Evolutionary conservation across 495 filamentous ascomycete genomes (phyloP).

Genomic region (Ascodesmis nigricans): DNA sequence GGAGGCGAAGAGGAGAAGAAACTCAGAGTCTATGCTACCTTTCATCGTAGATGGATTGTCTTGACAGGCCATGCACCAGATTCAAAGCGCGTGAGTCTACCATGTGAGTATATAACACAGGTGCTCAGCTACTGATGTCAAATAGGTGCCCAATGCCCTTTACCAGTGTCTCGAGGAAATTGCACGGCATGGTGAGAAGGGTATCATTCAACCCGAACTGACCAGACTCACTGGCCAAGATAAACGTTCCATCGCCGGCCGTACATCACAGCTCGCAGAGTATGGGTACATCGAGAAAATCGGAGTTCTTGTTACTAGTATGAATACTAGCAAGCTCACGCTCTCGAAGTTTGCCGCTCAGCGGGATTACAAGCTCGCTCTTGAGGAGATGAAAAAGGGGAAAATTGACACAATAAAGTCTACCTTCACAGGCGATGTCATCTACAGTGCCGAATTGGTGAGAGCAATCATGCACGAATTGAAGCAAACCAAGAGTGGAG

Average conservation of each 20-base stretch:
- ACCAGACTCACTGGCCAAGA: constrained; percentile 58
- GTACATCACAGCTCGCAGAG: constrained; percentile 49
- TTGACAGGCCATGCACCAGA: constrained; percentile 64
- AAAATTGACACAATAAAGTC: constrained; percentile 10
- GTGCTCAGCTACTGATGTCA: constrained; percentile 1
- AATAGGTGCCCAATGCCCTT: constrained; percentile 21
- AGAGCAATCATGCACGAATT: constrained; percentile 29
- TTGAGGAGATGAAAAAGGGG: constrained; percentile 10
- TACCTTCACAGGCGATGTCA: constrained; percentile 30
- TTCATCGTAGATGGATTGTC: constrained; percentile 50
- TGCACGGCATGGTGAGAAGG: constrained; percentile 42
- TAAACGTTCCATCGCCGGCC: constrained; percentile 63
- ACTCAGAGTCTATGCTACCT: constrained; percentile 32
- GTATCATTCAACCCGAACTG: constrained; percentile 64
- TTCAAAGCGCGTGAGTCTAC: constrained; percentile 35
- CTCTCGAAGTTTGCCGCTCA: constrained; percentile 35
- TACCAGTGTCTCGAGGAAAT: constrained; percentile 63
- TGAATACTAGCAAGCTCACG: constrained; percentile 45
- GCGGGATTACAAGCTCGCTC: constrained; percentile 11
- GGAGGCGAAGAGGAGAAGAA: constrained; percentile 10
- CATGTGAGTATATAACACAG: background rate
- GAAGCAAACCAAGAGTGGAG: constrained; percentile 23
- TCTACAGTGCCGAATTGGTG: constrained; percentile 28
- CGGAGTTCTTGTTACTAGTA: constrained; percentile 36
- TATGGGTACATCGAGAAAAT: constrained; percentile 77